phyloP scores from a whole-genome alignment of 2,329 filamentous ascomycete genomes.

The Paraconiothyrium brasiliense region DNA sequence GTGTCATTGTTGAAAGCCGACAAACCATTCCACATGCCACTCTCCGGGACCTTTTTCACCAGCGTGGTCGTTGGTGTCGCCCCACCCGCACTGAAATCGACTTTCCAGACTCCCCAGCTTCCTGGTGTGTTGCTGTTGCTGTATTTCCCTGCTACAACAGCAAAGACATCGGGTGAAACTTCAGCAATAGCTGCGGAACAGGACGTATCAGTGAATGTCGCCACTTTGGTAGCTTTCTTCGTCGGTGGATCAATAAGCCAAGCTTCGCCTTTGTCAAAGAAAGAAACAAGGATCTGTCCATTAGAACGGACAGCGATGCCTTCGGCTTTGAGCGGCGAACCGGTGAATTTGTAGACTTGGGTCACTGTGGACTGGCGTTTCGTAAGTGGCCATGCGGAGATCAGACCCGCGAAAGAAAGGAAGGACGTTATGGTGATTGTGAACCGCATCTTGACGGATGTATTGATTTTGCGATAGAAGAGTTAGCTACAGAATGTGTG shows the following conservation, averaged over 20 bases:
- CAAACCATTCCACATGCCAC: slow-evolving; percentile 27
- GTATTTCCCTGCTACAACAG: slow-evolving; percentile 30
- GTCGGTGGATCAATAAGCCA: slow-evolving; percentile 28
- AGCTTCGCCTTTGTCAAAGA: slow-evolving; percentile 30
- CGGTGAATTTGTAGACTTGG: slow-evolving; percentile 23
- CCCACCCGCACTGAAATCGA: slow-evolving; percentile 26
- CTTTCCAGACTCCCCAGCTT: slow-evolving; percentile 31
- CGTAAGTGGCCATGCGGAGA: slow-evolving; percentile 11
- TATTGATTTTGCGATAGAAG: not conserved
- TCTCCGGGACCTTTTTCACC: slow-evolving; percentile 29
- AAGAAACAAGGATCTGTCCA: slow-evolving; percentile 28
- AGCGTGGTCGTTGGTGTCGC: slow-evolving; percentile 22
- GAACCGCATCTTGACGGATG: slow-evolving; percentile 26
- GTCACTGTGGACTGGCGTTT: slow-evolving; percentile 15
- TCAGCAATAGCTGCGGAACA: slow-evolving; percentile 29
- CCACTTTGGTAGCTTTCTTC: slow-evolving; percentile 26
- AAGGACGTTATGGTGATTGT: slow-evolving; percentile 10
- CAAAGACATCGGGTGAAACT: slow-evolving; percentile 31
- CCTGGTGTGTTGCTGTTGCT: slow-evolving; percentile 25
- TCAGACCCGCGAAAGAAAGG: slow-evolving; percentile 12
- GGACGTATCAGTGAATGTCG: slow-evolving; percentile 24
- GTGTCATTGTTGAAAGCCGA: slow-evolving; percentile 29
- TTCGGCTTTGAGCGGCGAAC: slow-evolving; percentile 20
- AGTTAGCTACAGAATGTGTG: not conserved
- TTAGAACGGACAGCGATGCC: slow-evolving; percentile 31